These are phyloP conservation scores for Botrytis galanthina DNA, from an alignment of 2,329 filamentous ascomycete species.

Conservation along the genomic window DNA sequence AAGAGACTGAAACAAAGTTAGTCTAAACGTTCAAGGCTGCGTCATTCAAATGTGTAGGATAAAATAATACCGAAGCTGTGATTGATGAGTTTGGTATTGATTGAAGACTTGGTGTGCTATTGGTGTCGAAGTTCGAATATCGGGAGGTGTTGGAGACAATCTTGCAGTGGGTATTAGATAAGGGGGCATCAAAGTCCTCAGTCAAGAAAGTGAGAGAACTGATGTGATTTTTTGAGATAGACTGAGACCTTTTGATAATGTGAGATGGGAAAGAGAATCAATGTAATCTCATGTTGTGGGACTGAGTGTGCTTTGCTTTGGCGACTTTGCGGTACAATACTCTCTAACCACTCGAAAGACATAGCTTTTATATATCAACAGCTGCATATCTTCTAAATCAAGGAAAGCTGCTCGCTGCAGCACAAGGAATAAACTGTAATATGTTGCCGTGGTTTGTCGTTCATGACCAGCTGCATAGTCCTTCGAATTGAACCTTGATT, in stretches of 20 bases:
- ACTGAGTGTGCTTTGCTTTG: not conserved
- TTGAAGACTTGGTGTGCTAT: not conserved
- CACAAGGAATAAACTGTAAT: not conserved
- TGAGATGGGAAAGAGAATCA: not conserved
- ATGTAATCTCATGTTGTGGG: not conserved
- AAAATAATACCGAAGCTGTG: not conserved
- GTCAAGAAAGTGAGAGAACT: not conserved
- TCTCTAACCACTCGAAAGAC: not conserved
- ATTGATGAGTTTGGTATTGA: not conserved
- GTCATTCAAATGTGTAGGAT: not conserved
- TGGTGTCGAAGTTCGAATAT: not conserved
- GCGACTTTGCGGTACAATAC: no score
- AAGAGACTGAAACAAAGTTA: not conserved
- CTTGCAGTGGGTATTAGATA: not conserved
- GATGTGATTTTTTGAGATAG: not conserved
- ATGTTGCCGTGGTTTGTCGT: not conserved
- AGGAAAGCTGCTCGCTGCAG: not conserved
- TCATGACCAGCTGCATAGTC: not conserved
- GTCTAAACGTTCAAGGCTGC: not conserved
- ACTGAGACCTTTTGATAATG: not conserved
- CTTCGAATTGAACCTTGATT: not conserved
- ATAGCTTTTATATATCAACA: not conserved
- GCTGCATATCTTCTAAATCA: not conserved
- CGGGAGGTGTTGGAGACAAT: not conserved
- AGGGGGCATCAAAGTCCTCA: not conserved